phyloP scores from a whole-genome alignment of 2,329 filamentous ascomycete genomes.

The Pestalotiopsis sp. region DNA sequence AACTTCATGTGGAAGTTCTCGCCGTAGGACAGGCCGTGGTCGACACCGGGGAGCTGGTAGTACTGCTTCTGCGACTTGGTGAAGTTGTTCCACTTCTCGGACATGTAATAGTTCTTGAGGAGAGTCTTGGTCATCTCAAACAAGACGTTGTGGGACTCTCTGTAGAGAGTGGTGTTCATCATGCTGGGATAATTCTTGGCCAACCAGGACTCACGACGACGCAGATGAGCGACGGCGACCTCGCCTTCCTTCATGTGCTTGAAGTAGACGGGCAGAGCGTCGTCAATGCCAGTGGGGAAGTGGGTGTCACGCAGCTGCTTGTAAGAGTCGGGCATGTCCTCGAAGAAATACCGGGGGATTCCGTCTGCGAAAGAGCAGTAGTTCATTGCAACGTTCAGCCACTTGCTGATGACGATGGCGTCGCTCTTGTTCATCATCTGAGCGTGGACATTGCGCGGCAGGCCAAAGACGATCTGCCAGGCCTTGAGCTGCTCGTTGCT shows the following conservation, averaged over 20 bases:
- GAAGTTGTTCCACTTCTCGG: slow-evolving; percentile 6
- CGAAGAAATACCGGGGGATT: neutral
- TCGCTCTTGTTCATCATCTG: neutral
- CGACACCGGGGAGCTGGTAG: slow-evolving; percentile 14
- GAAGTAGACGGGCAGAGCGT: slow-evolving; percentile 11
- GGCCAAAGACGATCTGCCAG: slow-evolving; percentile 13
- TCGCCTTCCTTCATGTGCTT: slow-evolving; percentile 11
- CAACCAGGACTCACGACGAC: neutral
- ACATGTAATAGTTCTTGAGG: neutral
- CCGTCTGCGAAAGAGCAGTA: neutral
- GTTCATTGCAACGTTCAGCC: neutral
- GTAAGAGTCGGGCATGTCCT: slow-evolving; percentile 9
- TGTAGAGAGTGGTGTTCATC: neutral
- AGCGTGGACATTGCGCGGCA: slow-evolving; percentile 8
- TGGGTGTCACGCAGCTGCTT: slow-evolving; percentile 4
- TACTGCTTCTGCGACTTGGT: slow-evolving; percentile 8
- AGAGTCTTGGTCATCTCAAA: neutral
- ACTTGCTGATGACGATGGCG: neutral
- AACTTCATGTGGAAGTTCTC: neutral
- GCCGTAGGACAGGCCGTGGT: slow-evolving; percentile 13
- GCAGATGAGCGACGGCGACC: slow-evolving; percentile 2
- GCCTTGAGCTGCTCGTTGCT: neutral
- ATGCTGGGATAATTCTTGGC: too few species aligned
- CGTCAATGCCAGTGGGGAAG: slow-evolving; percentile 15
- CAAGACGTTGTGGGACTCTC: neutral